Percentiles rank a stretch among this genome's conserved stretches.
Evolutionary conservation across 1,284 basidiomycete species (phyloP).

Genomic region (Cryptococcus hybrid): DNA sequence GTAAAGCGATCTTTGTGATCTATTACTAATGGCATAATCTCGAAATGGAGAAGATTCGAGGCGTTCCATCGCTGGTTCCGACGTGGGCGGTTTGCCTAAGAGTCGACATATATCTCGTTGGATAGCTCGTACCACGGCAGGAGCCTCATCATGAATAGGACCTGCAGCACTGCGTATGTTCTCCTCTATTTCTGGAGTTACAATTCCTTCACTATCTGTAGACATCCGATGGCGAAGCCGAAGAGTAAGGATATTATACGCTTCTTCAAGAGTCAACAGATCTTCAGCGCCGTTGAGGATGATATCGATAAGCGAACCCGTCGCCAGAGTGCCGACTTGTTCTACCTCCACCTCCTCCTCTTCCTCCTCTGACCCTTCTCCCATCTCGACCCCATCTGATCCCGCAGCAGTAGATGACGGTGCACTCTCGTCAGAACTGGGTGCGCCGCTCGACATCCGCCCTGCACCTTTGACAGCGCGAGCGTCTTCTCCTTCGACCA

Average conservation of each 20-base stretch:
- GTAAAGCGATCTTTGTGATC: constrained; percentile 10
- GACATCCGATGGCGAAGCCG: constrained; percentile 25
- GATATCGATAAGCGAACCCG: constrained; percentile 33
- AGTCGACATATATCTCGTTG: constrained; percentile 40
- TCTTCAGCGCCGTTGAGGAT: constrained; percentile 44
- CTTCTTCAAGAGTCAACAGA: constrained; percentile 46
- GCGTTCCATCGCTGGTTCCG: constrained; percentile 17
- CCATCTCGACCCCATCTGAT: constrained; percentile 2
- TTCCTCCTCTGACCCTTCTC: constrained; percentile 12
- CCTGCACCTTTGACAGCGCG: constrained; percentile 17
- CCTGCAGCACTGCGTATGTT: constrained; percentile 19
- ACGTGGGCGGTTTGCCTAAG: constrained; percentile 36
- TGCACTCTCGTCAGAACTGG: constrained; percentile 33
- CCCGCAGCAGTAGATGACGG: constrained; percentile 9
- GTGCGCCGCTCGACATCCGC: constrained; percentile 18
- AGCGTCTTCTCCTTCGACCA: constrained; percentile 9
- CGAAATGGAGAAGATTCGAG: constrained; percentile 29
- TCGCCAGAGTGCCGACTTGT: constrained; percentile 33
- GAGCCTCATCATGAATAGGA: constrained; percentile 40
- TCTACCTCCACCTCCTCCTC: constrained; percentile 36
- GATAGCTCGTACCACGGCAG: constrained; percentile 42
- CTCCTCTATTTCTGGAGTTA: background rate
- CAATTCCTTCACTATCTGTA: background rate
- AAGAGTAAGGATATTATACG: constrained; percentile 33
- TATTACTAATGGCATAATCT: constrained; percentile 23